These are phyloP conservation scores for Didymella sp. DNA, from an alignment of 2,329 filamentous ascomycete genomes.

Conservation along the genomic window DNA sequence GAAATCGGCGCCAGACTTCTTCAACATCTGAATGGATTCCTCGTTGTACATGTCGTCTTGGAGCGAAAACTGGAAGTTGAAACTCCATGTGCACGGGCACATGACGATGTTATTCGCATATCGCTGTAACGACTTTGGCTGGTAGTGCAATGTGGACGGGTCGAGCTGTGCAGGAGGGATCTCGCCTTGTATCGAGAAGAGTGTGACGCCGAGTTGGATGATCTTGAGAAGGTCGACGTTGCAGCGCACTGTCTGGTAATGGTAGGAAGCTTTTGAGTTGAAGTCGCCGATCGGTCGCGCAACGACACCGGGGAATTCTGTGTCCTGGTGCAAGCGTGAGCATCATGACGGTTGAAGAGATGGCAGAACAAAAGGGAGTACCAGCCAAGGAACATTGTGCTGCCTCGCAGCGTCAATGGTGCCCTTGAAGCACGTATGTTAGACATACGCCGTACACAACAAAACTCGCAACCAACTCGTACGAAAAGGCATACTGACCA, in stretches of 20 bases:
- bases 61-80: constrained; percentile 97
- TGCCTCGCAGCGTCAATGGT: constrained; percentile 12
- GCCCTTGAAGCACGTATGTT: constrained; percentile 23
- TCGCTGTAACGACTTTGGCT: constrained; percentile 55
- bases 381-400: constrained; percentile 7
- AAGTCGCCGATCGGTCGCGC: constrained; percentile 95
- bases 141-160: constrained; percentile 51
- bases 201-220: constrained; percentile 92
- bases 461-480: constrained; percentile 2
- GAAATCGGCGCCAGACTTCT: constrained; percentile 93
- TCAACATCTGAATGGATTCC: constrained; percentile 88
- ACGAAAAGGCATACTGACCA: constrained; percentile 68
- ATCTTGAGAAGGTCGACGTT: constrained; percentile 98
- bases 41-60: constrained; percentile 98
- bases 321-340: constrained; percentile 69
- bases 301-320: constrained; percentile 97
- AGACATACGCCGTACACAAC: constrained; percentile 8
- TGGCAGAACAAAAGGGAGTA: constrained; percentile 13
- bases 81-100: constrained; percentile 94
- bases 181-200: constrained; percentile 91
- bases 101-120: constrained; percentile 63
- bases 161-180: constrained; percentile 75
- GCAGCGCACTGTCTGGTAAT: constrained; percentile 95
- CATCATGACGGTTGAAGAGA: neutral
- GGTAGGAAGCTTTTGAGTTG: constrained; percentile 93